Evolutionary conservation across 176 grass and related monocot genomes (phyloP).

Genomic region (Secale cereale): DNA sequence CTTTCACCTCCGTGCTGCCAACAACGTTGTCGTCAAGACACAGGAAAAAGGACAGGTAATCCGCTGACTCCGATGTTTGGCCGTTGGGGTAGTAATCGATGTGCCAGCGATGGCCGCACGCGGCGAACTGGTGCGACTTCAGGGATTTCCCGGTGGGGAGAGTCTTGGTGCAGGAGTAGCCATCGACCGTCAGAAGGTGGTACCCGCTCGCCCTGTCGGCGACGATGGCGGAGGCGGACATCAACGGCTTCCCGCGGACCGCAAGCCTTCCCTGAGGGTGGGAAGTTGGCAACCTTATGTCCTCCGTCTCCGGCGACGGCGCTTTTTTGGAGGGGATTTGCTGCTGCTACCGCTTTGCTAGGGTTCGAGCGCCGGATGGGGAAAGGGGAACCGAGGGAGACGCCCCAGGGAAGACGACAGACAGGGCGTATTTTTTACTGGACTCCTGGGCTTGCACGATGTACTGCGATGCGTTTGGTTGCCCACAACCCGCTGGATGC

Average conservation of each 20-base stretch:
- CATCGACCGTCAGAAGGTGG: not conserved
- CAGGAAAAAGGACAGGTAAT: not conserved
- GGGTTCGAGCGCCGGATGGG: not conserved
- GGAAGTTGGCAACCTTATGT: not conserved
- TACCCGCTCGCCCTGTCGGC: not conserved
- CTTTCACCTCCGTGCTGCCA: not conserved
- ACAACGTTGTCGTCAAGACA: not conserved
- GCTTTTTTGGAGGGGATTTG: not conserved
- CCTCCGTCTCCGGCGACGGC: not conserved
- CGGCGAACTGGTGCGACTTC: not conserved
- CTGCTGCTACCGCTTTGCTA: not conserved
- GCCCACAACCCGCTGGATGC: too few species aligned
- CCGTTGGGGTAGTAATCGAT: not conserved
- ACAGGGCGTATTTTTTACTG: too few species aligned
- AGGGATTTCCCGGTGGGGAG: fast-evolving
- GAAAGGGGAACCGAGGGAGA: too few species aligned
- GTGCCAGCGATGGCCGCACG: not conserved
- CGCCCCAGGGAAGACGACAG: too few species aligned
- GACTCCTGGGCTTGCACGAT: too few species aligned
- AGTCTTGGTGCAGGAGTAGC: not conserved
- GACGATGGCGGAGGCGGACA: not conserved
- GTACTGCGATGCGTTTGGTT: too few species aligned
- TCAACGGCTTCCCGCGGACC: not conserved
- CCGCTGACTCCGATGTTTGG: fast-evolving
- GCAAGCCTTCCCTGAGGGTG: not conserved